These are phyloP conservation scores for Fomitopsis serialis DNA, from an alignment of 768 basidiomycete genomes.

Conservation along the genomic window DNA sequence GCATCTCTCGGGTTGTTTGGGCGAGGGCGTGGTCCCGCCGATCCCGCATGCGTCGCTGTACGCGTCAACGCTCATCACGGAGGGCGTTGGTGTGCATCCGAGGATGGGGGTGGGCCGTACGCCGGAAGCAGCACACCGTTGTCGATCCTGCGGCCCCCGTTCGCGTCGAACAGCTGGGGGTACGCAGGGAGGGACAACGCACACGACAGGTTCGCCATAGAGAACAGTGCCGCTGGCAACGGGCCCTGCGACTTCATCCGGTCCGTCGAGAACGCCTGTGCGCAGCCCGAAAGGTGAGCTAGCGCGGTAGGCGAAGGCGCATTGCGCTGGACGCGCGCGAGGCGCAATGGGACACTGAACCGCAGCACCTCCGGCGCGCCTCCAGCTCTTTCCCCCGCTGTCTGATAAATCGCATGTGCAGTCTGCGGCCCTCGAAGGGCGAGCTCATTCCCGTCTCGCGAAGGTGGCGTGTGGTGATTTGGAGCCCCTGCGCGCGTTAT, in stretches of 20 bases:
- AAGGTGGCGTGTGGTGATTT: conserved; percentile 36
- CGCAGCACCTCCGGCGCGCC: conserved; percentile 16
- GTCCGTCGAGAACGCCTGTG: conserved; percentile 37
- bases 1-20: conserved; percentile 35
- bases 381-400: conserved; percentile 13
- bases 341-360: conserved; percentile 19
- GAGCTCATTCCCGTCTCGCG: conserved; percentile 48
- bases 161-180: conserved; percentile 69
- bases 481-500: conserved; percentile 18
- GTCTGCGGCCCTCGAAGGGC: conserved; percentile 47
- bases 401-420: conserved; percentile 47
- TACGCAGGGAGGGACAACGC: conserved; percentile 57
- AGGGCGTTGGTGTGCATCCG: neutral
- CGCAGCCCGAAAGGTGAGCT: neutral
- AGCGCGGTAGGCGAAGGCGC: conserved; percentile 5
- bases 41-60: conserved; percentile 73
- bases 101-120: conserved; percentile 12
- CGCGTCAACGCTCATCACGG: neutral
- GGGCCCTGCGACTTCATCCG: conserved; percentile 25
- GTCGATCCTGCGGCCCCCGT: conserved; percentile 72
- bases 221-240: conserved; percentile 20
- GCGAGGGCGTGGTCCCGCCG: conserved; percentile 42
- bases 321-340: conserved; percentile 12
- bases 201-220: conserved; percentile 12
- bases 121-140: conserved; percentile 47